Conservation (phyloP, 2,329 filamentous ascomycete genomes). For the Diaporthe helianthi region DNA sequence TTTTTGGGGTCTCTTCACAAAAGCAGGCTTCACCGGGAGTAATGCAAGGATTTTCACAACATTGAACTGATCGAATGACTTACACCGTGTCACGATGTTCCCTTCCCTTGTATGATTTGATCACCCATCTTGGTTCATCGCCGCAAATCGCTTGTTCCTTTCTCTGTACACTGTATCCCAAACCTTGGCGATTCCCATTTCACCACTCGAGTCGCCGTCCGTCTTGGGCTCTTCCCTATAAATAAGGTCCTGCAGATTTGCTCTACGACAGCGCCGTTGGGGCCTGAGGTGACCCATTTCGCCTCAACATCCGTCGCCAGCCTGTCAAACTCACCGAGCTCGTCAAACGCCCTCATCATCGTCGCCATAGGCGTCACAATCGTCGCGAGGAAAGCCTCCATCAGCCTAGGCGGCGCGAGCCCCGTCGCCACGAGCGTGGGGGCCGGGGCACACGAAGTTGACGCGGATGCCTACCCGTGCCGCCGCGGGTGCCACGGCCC, state of each 20-base stretch:
- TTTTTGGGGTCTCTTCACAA: background rate
- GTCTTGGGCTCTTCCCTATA: constrained; percentile 1
- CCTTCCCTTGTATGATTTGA: background rate
- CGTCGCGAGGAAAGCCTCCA: background rate
- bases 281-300: constrained; percentile 5
- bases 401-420: constrained; percentile 10
- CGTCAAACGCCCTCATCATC: constrained; percentile 18
- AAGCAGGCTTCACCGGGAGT: background rate
- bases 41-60: too few species aligned
- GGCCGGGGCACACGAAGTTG: constrained; percentile 25
- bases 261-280: constrained; percentile 9
- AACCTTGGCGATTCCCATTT: background rate
- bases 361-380: constrained; percentile 22
- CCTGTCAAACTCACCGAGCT: constrained; percentile 24
- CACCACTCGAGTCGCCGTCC: background rate
- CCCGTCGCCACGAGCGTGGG: constrained; percentile 18
- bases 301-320: background rate
- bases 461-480: background rate
- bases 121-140: background rate
- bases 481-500: constrained; percentile 1
- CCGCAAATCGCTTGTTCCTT: constrained; percentile 18
- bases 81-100: too few species aligned
- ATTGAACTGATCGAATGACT: too few species aligned
- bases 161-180: background rate
- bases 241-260: constrained; percentile 4